Percentiles rank a stretch among this genome's conserved stretches.
phyloP scores from a whole-genome alignment of 768 basidiomycete species.

The Auricularia heimuer region DNA sequence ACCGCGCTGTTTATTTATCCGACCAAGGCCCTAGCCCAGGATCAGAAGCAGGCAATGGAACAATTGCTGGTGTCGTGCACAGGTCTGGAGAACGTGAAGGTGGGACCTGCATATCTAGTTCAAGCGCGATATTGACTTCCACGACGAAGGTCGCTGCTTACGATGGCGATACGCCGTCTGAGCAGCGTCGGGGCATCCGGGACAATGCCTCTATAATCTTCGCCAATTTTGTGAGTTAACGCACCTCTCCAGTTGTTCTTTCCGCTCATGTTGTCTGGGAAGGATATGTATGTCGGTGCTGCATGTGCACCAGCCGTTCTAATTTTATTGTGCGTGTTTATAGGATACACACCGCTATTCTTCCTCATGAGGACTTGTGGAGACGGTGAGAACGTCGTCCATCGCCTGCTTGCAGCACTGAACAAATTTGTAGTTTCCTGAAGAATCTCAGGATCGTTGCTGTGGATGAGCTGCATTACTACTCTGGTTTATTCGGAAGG shows the following conservation, averaged over 20 bases:
- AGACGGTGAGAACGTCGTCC: conserved; percentile 37
- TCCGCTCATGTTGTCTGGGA: background rate
- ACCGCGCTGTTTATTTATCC: conserved; percentile 84
- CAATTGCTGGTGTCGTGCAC: conserved; percentile 52
- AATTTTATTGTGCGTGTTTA: conserved; percentile 37
- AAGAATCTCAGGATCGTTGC: conserved; percentile 68
- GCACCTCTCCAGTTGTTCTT: background rate
- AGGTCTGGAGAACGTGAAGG: conserved; percentile 52
- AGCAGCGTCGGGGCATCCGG: conserved; percentile 60
- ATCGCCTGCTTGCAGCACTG: too few relatives aligned
- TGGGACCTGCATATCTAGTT: conserved; percentile 14
- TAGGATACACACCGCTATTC: conserved; percentile 74
- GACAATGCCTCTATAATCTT: conserved; percentile 71
- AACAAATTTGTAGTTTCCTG: conserved; percentile 44
- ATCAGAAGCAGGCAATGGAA: conserved; percentile 64
- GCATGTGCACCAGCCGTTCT: background rate
- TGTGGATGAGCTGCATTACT: conserved; percentile 84
- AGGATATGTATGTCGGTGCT: conserved; percentile 3
- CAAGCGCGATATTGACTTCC: background rate
- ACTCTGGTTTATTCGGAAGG: conserved; percentile 74
- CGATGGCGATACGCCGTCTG: conserved; percentile 80
- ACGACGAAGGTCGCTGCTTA: conserved; percentile 56
- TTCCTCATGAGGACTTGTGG: conserved; percentile 81
- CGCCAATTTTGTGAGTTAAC: conserved; percentile 67
- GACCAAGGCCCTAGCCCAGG: conserved; percentile 87